Conservation (phyloP, 345 rosid genomes). For the Viola odorata region DNA sequence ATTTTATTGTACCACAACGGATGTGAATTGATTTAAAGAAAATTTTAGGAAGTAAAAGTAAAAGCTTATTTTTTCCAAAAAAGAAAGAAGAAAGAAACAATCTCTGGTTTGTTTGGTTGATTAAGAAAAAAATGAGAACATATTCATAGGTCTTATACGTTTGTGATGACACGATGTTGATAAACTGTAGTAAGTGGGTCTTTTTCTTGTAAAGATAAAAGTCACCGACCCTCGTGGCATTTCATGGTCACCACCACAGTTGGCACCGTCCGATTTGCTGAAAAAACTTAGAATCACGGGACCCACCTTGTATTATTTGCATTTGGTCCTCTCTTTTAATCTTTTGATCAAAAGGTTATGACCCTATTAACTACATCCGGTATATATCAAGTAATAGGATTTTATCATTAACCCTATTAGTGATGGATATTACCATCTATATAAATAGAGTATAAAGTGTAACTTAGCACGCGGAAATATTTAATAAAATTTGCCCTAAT, state of each 20-base stretch:
- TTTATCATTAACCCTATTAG: no score
- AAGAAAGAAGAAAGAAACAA: conserved; percentile 10
- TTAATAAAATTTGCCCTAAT: no score
- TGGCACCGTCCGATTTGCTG: neutral
- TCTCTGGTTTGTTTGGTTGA: conserved; percentile 14
- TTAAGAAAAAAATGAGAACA: neutral
- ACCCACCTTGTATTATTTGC: neutral
- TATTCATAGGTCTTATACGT: neutral
- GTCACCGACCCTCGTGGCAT: neutral
- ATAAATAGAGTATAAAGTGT: no score
- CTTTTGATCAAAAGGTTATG: neutral
- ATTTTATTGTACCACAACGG: no score
- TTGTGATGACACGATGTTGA: conserved; percentile 29
- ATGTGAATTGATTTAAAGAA: neutral
- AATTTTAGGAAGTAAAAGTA: neutral
- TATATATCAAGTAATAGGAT: no score
- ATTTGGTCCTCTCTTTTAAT: neutral
- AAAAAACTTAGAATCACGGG: neutral
- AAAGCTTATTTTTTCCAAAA: neutral
- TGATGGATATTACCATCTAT: no score
- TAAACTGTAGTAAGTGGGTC: conserved; percentile 9
- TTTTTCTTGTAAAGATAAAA: neutral
- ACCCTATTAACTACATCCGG: no score
- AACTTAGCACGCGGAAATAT: no score
- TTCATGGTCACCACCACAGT: neutral